Conservation (phyloP, 257 asterid species). For the Cynanchum wilfordii region DNA sequence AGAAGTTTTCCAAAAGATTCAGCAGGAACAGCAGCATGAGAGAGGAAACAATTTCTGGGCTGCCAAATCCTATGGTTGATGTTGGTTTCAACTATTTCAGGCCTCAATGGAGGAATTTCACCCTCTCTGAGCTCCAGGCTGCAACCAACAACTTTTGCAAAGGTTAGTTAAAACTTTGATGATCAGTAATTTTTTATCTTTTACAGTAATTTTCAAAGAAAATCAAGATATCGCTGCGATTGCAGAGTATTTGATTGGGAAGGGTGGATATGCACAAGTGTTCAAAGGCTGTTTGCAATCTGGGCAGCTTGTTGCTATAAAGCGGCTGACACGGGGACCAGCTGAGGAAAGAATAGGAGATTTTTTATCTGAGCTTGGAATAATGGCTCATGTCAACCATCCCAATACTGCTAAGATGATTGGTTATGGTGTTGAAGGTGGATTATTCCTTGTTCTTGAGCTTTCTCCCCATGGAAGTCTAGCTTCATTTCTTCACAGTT, state of each 20-base stretch:
- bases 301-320: slow-evolving; percentile 78
- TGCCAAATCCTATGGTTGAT: slow-evolving; percentile 35
- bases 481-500: slow-evolving; percentile 86
- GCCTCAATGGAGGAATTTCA: slow-evolving; percentile 87
- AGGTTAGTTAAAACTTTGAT: slow-evolving; percentile 36
- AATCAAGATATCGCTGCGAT: neutral
- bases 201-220: neutral
- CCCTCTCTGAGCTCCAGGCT: slow-evolving; percentile 56
- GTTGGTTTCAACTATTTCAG: slow-evolving; percentile 54
- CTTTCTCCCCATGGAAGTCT: slow-evolving; percentile 90
- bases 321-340: slow-evolving; percentile 58
- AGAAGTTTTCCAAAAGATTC: slow-evolving; percentile 47
- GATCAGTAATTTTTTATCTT: neutral
- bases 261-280: slow-evolving; percentile 95
- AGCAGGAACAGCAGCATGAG: slow-evolving; percentile 51
- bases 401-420: slow-evolving; percentile 89
- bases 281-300: slow-evolving; percentile 63
- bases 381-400: slow-evolving; percentile 93
- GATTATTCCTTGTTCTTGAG: slow-evolving; percentile 86
- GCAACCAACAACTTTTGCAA: slow-evolving; percentile 73
- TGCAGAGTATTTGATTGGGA: slow-evolving; percentile 69
- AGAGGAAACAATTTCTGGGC: slow-evolving; percentile 34
- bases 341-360: slow-evolving; percentile 67
- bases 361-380: slow-evolving; percentile 84
- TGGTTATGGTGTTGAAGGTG: slow-evolving; percentile 93